Evolutionary conservation across 1,139 yeast species (phyloP), one percentile per base, ranked within the genome.

Genomic region (Taphrina confusa): DNA sequence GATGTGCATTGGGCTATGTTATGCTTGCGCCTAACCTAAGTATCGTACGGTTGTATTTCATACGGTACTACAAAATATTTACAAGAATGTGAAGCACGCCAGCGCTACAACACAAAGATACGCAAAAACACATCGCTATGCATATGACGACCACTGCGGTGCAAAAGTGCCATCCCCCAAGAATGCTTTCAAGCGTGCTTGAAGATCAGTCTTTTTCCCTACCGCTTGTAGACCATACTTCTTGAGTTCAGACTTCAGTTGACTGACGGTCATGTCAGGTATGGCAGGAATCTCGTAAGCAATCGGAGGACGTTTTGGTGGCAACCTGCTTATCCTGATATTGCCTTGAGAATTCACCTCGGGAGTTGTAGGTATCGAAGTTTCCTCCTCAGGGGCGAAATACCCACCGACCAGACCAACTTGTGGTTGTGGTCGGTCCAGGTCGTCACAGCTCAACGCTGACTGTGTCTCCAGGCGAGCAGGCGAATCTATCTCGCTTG

Each of bases 181-280:
- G 18, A 28, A 14, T 12, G 20, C 33, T 14, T 22, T 51, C 6
- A 54, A 36, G 14, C 58, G 31, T 2, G 39, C 58, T n/a, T 36
- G 47, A 12, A 54, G 27, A 25, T 54, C 51, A 4, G 49, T 34
- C 28, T 54, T 54, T 20, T 54, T 54, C 11, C 58, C 58, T 20
- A 46, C 40, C 16, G 58, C 58, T 27, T 18, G 31, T 2, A 54
- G 23, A 4, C 51, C 51, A 20, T 44, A 20, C 20, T 33, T 31
- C 45, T 46, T 42, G 36, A 54, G 27, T 22, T 54, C 58, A 25
- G 25, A 40, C 23, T 54, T 54, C 27, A 54, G 28, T 27, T 54
- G 58, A 20, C 36, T 36, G 28, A 54, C 58, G 4, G 58, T 54
- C 58, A 54, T 54, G 27, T 54, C 58, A 3, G 49, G 51, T 16